Percentiles rank a stretch among this genome's conserved stretches.
Evolutionary conservation across 352 stramenopile genomes (phyloP).

Genomic region (Pythium rishiriense): DNA sequence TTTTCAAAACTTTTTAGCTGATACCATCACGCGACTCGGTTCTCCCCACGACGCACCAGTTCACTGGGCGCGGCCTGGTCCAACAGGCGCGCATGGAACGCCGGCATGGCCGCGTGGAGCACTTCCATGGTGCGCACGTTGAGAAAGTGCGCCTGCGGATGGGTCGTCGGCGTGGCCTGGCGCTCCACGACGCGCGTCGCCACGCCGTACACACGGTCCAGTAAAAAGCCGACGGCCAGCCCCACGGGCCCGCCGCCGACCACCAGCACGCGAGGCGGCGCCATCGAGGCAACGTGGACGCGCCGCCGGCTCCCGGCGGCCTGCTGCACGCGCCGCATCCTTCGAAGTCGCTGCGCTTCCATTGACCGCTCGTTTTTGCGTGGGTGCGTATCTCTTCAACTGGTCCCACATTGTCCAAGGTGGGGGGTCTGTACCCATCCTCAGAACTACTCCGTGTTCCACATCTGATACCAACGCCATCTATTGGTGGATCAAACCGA

Average conservation of each 20-base stretch:
- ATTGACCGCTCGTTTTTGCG: background rate
- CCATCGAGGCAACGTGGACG: conserved; percentile 6
- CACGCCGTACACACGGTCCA: conserved; percentile 72
- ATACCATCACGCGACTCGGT: background rate
- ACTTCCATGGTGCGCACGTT: conserved; percentile 95
- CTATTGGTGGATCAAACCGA: too few relatives aligned
- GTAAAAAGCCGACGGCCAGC: conserved; percentile 60
- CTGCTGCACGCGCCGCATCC: too few relatives aligned
- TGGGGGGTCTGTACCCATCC: conserved; percentile 2
- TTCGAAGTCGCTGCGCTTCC: conserved; percentile 2
- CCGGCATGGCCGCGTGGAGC: conserved; percentile 70
- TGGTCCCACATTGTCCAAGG: background rate
- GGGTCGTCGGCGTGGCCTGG: conserved; percentile 66
- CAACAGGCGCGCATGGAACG: conserved; percentile 71
- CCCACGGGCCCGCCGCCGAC: conserved; percentile 76
- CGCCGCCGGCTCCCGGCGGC: too few relatives aligned
- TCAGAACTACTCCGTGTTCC: background rate
- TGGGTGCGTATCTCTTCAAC: conserved; percentile 32
- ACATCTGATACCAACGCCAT: conserved; percentile 29
- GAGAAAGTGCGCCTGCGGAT: conserved; percentile 95
- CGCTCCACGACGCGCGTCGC: conserved; percentile 77
- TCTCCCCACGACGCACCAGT: conserved; percentile 37
- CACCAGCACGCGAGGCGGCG: conserved; percentile 54
- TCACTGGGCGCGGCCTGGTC: conserved; percentile 57
- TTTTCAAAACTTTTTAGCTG: background rate